Base-by-base conservation (phyloP, 768 basidiomycete genomes). In the Phaffia australis region DNA sequence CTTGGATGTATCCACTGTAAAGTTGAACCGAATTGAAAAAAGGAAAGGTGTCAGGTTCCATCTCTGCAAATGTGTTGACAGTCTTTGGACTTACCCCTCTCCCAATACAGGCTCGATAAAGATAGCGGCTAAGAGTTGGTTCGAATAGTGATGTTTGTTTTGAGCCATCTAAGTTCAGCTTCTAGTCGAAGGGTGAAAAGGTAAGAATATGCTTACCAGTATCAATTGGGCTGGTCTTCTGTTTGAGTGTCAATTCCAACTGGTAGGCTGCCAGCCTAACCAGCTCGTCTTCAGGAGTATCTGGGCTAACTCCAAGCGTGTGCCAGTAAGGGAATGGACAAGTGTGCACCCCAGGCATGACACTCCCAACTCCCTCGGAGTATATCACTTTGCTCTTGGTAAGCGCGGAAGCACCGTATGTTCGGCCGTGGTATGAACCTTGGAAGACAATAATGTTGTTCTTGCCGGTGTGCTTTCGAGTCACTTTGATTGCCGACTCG, bases 291-390 rank as follows among this genome's bases (percentile, higher is more conserved):
- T 81, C 77, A 11, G 83, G 77, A 0, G 87, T 85, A 49, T 78
- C 76, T 2, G 80, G 80, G 2, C 83, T 77, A 2, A 86, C 73
- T 58, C 84, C 84, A 66, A 83, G 78, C 70, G 90, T 87, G 75
- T 94, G 92, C 89, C 91, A 95, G 80, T 86, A 97, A 0, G 94
- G 94, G 81, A 84, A 98, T 0, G 91, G 84, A 14, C 84, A 82
- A 0, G 83, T 80, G 77, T 85, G 89, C 9, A 87, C 88, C 5
- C 67, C 66, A 25, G 67, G 67, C 61, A 69, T 69, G 62, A 63
- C 67, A n/a, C 58, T 51, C 35, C 67, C 61, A 29, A 63, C 80
- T 7, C 88, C 87, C 71, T 85, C 82, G 29, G 85, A 86, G 75
- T 97, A 97, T 56, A 89, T 79, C 0, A 92, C 94, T 80, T 97